Base-by-base conservation (phyloP, 1,284 basidiomycete species). In the Pisolithus thermaeus region DNA sequence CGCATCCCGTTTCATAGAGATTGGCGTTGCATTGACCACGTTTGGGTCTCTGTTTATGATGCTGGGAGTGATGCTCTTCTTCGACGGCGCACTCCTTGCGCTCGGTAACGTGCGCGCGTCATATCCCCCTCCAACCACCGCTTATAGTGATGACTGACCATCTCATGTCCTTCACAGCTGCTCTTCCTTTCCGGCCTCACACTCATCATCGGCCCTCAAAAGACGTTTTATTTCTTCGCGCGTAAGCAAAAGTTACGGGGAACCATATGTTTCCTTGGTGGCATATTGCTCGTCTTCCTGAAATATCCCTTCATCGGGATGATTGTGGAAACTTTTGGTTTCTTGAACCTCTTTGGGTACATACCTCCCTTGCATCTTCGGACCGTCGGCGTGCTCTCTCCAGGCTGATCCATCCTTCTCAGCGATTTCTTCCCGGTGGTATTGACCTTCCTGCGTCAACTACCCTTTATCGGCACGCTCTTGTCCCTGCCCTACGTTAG, bases 401-500 rank as follows among this genome's bases (percentile, higher is more conserved):
- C 45, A 57, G 47, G 25, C 51, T 53, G 32, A 56, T 44, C 50
- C 16, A 27, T 32, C 28, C 25, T 40, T 56, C 49, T 53, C 72
- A 99, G 96, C 46, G 96, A 98, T 72, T 99, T 99, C 78, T 99
- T 99, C 83, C 97, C 97, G 5, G 96, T 98, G 52, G 91, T 99
- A 53, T 77, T 99, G 53, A 95, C 92, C 45, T 98, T 99, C 77
- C 72, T 99, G 58, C 79, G 97, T 57, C 97, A 99, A 72, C 70
- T 98, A 52, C 97, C 97, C 1, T 82, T 97, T 60, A 81, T 99
- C 53, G 97, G 97, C 30, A 90, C 84, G 1, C 70, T 93, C 56
- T 71, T 99, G 46, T 89, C 87, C 4, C 67, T 98, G 57, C 96
- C 97, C 3, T 93, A 90, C 66, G 82, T 95, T 59, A 76, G 85